These are phyloP conservation scores for Aureobasidium sp. DNA, from an alignment of 2,329 filamentous ascomycete species.

Conservation along the genomic window DNA sequence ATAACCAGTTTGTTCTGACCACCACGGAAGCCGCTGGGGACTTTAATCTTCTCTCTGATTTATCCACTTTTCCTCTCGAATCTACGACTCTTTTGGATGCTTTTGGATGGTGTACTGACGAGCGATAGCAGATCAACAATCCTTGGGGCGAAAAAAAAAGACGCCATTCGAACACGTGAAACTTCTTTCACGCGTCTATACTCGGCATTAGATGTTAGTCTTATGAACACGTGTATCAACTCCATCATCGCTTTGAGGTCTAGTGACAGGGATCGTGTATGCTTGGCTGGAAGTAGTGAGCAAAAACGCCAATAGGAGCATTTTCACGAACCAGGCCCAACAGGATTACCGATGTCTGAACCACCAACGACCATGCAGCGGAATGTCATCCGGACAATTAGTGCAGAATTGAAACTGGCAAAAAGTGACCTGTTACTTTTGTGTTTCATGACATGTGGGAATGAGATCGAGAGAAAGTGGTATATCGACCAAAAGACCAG, in stretches of 20 bases:
- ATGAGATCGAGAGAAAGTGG: neutral
- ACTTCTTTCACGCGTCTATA: neutral
- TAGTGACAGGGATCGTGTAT: neutral
- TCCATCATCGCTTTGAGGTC: neutral
- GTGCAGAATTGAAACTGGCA: too few relatives aligned
- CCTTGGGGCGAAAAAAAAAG: too few relatives aligned
- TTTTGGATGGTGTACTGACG: neutral
- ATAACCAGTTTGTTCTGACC: slow-evolving; percentile 14
- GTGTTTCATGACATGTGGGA: neutral
- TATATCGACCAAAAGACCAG: neutral
- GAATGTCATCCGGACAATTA: neutral
- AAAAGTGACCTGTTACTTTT: neutral
- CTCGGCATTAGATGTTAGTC: neutral
- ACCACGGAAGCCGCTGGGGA: slow-evolving; percentile 17
- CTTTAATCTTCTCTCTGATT: slow-evolving; percentile 23
- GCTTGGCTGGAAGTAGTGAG: too few relatives aligned
- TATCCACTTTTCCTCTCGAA: neutral
- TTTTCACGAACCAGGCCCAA: neutral
- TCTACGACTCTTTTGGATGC: neutral
- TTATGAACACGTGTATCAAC: neutral
- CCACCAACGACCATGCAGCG: neutral
- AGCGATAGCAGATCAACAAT: neutral
- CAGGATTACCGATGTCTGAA: too few relatives aligned
- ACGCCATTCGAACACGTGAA: neutral
- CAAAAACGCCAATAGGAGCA: too few relatives aligned